These are phyloP conservation scores for Nigrospora osmanthi DNA, from an alignment of 2,329 filamentous ascomycete genomes.

Conservation along the genomic window DNA sequence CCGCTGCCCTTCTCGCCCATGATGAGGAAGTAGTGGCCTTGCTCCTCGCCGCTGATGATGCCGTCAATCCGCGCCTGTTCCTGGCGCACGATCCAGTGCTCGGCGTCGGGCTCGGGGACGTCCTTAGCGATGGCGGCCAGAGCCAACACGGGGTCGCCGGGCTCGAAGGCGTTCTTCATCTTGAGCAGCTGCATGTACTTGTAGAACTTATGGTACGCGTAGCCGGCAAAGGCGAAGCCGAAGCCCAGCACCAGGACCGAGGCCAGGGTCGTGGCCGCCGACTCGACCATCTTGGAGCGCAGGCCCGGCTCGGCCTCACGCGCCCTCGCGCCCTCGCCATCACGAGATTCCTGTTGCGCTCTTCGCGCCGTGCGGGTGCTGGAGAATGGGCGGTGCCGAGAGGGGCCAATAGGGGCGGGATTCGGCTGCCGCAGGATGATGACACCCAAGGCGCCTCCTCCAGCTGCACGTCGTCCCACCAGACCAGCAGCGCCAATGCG, in stretches of 20 bases:
- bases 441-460: neutral
- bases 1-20: slow-evolving; percentile 95
- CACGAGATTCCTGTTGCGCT: neutral
- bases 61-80: slow-evolving; percentile 76
- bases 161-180: slow-evolving; percentile 85
- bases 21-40: slow-evolving; percentile 83
- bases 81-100: slow-evolving; percentile 75
- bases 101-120: slow-evolving; percentile 34
- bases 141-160: slow-evolving; percentile 83
- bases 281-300: slow-evolving; percentile 57
- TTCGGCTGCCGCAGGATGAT: neutral
- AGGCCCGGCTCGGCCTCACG: neutral
- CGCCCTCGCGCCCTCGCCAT: neutral
- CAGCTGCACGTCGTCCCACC: too few relatives aligned
- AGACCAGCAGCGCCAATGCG: too few relatives aligned
- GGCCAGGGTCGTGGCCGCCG: slow-evolving; percentile 67
- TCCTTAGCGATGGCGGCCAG: slow-evolving; percentile 61
- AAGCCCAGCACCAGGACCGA: slow-evolving; percentile 65
- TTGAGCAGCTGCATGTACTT: slow-evolving; percentile 87
- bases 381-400: neutral
- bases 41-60: slow-evolving; percentile 67
- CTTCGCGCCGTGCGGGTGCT: neutral
- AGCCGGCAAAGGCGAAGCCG: slow-evolving; percentile 60
- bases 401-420: too few relatives aligned
- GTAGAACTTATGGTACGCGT: slow-evolving; percentile 75